Percentiles rank a stretch among this genome's conserved stretches.
These are phyloP conservation scores for Barnettozyma sucrosica DNA, from an alignment of 805 yeast species.

Conservation along the genomic window DNA sequence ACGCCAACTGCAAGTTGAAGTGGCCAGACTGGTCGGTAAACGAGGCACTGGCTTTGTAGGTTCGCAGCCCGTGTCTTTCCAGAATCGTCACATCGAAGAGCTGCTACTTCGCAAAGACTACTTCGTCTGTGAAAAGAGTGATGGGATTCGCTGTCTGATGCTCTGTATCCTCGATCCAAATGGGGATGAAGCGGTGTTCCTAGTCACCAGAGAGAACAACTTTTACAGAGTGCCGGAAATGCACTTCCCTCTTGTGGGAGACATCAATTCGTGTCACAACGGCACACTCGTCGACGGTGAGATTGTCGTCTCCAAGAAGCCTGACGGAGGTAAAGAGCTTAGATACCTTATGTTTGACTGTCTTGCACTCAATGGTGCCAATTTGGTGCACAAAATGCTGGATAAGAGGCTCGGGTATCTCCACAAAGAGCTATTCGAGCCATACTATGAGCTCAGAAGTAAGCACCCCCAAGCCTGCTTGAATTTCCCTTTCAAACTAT, in stretches of 20 bases:
- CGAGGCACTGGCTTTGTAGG: slow-evolving; percentile 67
- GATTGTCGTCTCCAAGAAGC: slow-evolving; percentile 64
- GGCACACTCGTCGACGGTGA: slow-evolving; percentile 95
- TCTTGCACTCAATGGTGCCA: slow-evolving; percentile 71
- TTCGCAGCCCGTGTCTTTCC: slow-evolving; percentile 91
- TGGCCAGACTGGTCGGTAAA: slow-evolving; percentile 55
- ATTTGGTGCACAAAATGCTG: slow-evolving; percentile 62
- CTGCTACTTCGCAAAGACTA: slow-evolving; percentile 69
- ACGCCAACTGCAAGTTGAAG: slow-evolving; percentile 58
- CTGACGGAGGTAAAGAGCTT: slow-evolving; percentile 55
- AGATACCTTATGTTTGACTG: slow-evolving; percentile 90
- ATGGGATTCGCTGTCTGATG: slow-evolving; percentile 84
- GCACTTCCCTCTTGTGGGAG: slow-evolving; percentile 65
- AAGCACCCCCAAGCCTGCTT: slow-evolving; percentile 68
- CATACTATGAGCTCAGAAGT: slow-evolving; percentile 66
- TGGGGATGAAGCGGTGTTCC: slow-evolving; percentile 81
- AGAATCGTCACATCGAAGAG: slow-evolving; percentile 60
- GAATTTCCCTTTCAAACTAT: slow-evolving; percentile 78
- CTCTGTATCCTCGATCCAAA: slow-evolving; percentile 58
- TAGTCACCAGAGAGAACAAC: slow-evolving; percentile 85
- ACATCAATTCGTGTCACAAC: slow-evolving; percentile 60
- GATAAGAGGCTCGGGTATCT: slow-evolving; percentile 85
- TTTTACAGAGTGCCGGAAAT: slow-evolving; percentile 76
- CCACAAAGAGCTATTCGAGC: slow-evolving; percentile 72
- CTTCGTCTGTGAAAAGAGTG: slow-evolving; percentile 92